These are phyloP conservation scores for Fusarium buharicum DNA, from an alignment of 2,329 filamentous ascomycete genomes.

Conservation along the genomic window DNA sequence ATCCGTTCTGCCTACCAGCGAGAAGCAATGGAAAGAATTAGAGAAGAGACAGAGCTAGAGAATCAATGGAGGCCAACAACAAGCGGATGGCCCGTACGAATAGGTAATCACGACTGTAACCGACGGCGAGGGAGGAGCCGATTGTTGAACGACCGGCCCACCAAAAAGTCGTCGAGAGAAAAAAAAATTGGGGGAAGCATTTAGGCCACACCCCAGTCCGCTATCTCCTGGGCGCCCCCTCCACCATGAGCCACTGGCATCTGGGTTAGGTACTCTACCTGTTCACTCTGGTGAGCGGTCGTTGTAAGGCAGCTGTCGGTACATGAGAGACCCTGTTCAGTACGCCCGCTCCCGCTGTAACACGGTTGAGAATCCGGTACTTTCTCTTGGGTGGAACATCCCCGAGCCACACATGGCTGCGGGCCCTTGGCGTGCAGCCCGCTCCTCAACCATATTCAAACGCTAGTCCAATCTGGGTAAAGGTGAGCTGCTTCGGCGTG, in stretches of 20 bases:
- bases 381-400: slow-evolving; percentile 39
- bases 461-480: slow-evolving; percentile 48
- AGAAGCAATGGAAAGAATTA: slow-evolving; percentile 42
- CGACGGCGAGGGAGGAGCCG: slow-evolving; percentile 44
- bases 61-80: slow-evolving; percentile 31
- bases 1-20: slow-evolving; percentile 44
- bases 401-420: slow-evolving; percentile 44
- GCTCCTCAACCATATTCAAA: slow-evolving; percentile 58
- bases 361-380: slow-evolving; percentile 42
- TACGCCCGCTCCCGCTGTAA: slow-evolving; percentile 29
- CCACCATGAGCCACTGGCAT: slow-evolving; percentile 25
- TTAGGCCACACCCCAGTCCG: slow-evolving; percentile 37
- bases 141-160: slow-evolving; percentile 53
- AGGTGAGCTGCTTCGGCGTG: slow-evolving; percentile 24
- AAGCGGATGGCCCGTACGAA: slow-evolving; percentile 40
- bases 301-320: slow-evolving; percentile 34
- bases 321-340: slow-evolving; percentile 32
- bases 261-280: slow-evolving; percentile 20
- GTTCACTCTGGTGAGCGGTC: slow-evolving; percentile 8
- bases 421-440: slow-evolving; percentile 45
- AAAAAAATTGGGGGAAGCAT: slow-evolving; percentile 51
- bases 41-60: slow-evolving; percentile 38
- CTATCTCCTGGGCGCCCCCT: slow-evolving; percentile 28
- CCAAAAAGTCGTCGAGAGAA: slow-evolving; percentile 47
- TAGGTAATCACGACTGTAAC: slow-evolving; percentile 47